Evolutionary conservation across 768 basidiomycete genomes (phyloP), one percentile per base, ranked within the genome.

Genomic region (Agrocybe pediades): DNA sequence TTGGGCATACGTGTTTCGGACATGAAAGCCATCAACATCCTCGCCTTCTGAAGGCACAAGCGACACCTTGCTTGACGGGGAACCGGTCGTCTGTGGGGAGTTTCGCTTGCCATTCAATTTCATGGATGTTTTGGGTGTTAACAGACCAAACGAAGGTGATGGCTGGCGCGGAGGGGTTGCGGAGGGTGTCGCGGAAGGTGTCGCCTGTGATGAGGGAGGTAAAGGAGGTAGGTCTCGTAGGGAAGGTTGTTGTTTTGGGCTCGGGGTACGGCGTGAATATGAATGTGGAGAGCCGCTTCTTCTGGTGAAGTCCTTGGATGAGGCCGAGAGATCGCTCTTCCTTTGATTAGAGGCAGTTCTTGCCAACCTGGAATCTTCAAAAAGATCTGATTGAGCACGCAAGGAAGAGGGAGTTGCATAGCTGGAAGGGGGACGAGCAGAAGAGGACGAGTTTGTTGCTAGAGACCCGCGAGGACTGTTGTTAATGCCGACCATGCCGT

Each of bases 1-100:
- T 57, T 90, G 83, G 0, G 95, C 96, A 66, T 98, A 95, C 0
- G 91, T 92, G 55, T 80, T 87, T 36, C 92, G 82, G 6, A 95
- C 88, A 68, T 91, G 87, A 61, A 90, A 90, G 6, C 87, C 81
- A 65, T 94, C 92, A 51, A 83, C 65, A 61, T 94, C 92, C 68
- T 94, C 92, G 23, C 87, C 88, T 60, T 86, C 86, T 5, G 87
- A 87, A 1, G 86, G 88, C 0, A 80, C 81, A 16, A 88, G 75
- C 5, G 89, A 90, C 11, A 67, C 56, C 27, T 67, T 68, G 41
- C 68, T 69, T 13, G 68, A 64, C 7, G 69, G 66, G n/a, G 69
- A 62, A 33, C 53, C 55, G 27, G 57, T 36, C 30, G 33, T 36
- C n/a, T 36, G 33, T 6, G 46, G 54, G 20, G 55, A 54, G 26